phyloP scores from a whole-genome alignment of 371 early-diverging fungal genomes.

The Mucor velutinosus region DNA sequence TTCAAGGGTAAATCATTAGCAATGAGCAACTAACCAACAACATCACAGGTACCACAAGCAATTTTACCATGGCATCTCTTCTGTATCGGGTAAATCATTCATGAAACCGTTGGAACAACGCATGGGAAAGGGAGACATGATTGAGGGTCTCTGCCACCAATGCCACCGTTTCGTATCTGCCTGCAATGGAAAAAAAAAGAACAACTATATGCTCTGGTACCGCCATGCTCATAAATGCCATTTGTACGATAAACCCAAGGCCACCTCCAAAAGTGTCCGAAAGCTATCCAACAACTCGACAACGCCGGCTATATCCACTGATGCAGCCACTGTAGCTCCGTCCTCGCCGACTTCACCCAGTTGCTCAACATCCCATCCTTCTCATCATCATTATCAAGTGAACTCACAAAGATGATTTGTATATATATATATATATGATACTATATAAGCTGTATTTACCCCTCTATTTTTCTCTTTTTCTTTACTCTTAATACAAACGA shows the following conservation, averaged over 20 bases:
- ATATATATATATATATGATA: background rate
- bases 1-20: background rate
- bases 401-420: background rate
- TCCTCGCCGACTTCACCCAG: background rate
- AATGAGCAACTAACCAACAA: background rate
- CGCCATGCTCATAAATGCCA: constrained; percentile 78
- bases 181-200: constrained; percentile 65
- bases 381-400: background rate
- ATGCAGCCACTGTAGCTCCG: background rate
- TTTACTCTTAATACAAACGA: background rate
- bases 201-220: constrained; percentile 71
- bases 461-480: background rate
- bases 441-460: background rate
- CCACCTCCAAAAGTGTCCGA: constrained; percentile 3
- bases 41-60: constrained; percentile 80
- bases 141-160: constrained; percentile 84
- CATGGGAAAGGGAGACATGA: constrained; percentile 48
- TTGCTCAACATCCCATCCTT: background rate
- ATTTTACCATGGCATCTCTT: constrained; percentile 82
- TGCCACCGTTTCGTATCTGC: constrained; percentile 78
- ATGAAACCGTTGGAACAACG: constrained; percentile 68
- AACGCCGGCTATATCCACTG: background rate
- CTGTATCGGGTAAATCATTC: constrained; percentile 78
- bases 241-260: constrained; percentile 28
- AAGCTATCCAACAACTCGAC: constrained; percentile 1